phyloP scores from a whole-genome alignment of 2,329 filamentous ascomycete species.

The Paramyrothecium sp. region DNA sequence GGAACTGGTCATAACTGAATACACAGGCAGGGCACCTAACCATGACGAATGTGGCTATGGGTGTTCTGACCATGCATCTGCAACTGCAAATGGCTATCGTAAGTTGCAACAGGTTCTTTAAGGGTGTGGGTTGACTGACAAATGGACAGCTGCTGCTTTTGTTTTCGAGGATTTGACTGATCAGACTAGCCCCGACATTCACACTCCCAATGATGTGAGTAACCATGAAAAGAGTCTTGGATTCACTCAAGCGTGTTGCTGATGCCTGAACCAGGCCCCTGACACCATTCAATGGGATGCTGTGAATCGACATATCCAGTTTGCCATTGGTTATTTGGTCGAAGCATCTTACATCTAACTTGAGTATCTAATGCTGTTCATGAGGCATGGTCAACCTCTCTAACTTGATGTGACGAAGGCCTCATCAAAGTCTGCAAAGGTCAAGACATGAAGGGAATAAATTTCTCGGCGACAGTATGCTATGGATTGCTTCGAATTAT shows the following conservation, averaged over 20 bases:
- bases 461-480: too few species aligned
- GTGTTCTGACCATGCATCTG: slow-evolving; percentile 41
- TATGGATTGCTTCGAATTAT: too few species aligned
- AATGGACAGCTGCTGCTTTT: slow-evolving; percentile 30
- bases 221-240: not conserved
- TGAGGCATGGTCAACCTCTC: too few species aligned
- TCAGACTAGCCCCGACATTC: slow-evolving; percentile 28
- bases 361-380: slow-evolving; percentile 12
- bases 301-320: slow-evolving; percentile 31
- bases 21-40: slow-evolving; percentile 26
- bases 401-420: too few species aligned
- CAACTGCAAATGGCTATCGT: slow-evolving; percentile 36
- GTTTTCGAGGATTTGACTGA: slow-evolving; percentile 30
- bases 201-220: slow-evolving; percentile 33
- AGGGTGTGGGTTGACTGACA: not conserved
- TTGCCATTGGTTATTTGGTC: slow-evolving; percentile 34
- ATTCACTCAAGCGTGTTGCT: not conserved
- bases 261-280: slow-evolving; percentile 19
- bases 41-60: slow-evolving; percentile 40
- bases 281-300: slow-evolving; percentile 34
- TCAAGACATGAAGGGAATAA: too few species aligned
- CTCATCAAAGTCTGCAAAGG: too few species aligned
- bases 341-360: slow-evolving; percentile 38
- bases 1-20: slow-evolving; percentile 24
- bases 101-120: slow-evolving; percentile 3